Conservation (phyloP, 768 basidiomycete species). For the Tricholoma terreum region DNA sequence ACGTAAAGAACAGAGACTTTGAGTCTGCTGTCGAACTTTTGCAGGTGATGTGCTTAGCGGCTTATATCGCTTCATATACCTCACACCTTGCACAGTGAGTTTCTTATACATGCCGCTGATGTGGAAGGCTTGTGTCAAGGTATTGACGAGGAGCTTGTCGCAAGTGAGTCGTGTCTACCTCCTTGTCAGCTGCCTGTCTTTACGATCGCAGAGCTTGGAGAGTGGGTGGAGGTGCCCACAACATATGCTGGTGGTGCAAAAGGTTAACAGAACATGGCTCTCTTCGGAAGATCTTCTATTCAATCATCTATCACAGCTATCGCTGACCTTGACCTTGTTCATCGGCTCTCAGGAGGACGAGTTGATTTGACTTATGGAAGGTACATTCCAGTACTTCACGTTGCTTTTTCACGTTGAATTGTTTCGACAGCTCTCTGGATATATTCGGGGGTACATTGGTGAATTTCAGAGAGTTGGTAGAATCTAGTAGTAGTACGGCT, state of each 20-base stretch:
- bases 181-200: conserved; percentile 1
- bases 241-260: conserved; percentile 98
- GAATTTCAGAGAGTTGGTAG: conserved; percentile 37
- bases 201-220: conserved; percentile 63
- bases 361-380: conserved; percentile 89
- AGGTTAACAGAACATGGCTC: conserved; percentile 41
- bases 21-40: conserved; percentile 71
- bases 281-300: background rate
- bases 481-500: background rate
- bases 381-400: conserved; percentile 29
- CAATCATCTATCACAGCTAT: conserved; percentile 49
- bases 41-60: conserved; percentile 49
- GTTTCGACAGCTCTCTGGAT: conserved; percentile 46
- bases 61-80: conserved; percentile 1
- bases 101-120: conserved; percentile 96
- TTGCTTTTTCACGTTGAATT: background rate
- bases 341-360: conserved; percentile 73
- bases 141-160: conserved; percentile 86
- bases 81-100: conserved; percentile 57
- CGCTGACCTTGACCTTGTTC: conserved; percentile 76
- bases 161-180: conserved; percentile 45
- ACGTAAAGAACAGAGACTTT: conserved; percentile 59
- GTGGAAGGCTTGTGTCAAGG: conserved; percentile 97
- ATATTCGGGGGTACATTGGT: conserved; percentile 70
- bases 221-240: conserved; percentile 89